Evolutionary conservation across 148 eudicot genomes (phyloP).

Genomic region (Rhododendron ferrugineum): DNA sequence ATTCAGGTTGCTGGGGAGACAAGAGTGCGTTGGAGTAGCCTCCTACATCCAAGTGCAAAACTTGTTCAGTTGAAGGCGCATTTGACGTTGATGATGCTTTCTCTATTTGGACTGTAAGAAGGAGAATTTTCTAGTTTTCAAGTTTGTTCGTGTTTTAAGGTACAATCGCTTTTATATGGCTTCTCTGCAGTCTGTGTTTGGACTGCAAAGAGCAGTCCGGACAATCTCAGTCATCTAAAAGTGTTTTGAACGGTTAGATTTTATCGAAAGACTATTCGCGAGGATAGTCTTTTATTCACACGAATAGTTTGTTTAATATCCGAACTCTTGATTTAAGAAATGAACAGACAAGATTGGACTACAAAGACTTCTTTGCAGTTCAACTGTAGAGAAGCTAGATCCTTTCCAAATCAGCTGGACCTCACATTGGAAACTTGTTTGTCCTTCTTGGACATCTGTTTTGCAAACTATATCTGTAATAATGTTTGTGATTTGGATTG

Average conservation of each 20-base stretch:
- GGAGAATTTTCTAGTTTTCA: neutral
- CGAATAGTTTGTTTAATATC: too few relatives aligned
- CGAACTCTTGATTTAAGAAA: too few relatives aligned
- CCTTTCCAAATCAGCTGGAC: too few relatives aligned
- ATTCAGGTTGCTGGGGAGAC: neutral
- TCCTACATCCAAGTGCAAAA: neutral
- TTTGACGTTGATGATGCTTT: neutral
- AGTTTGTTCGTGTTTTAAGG: neutral
- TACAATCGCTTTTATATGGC: neutral
- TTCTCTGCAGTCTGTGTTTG: neutral
- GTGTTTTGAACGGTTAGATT: too few relatives aligned
- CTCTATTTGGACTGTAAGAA: neutral
- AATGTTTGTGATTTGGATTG: too few relatives aligned
- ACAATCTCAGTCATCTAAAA: too few relatives aligned
- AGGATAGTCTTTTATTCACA: too few relatives aligned
- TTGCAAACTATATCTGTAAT: neutral
- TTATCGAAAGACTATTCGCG: too few relatives aligned
- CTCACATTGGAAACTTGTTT: neutral
- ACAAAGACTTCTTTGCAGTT: too few relatives aligned
- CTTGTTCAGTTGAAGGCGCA: neutral
- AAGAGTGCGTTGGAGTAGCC: neutral
- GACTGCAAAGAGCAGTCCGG: too few relatives aligned
- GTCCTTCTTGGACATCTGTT: neutral
- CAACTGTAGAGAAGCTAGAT: too few relatives aligned
- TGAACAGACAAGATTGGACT: too few relatives aligned